A percentile compares a stretch with the other conserved stretches of the same genome.
Conservation (phyloP, 176 grass and related monocot species). For the Alloteropsis semialata region DNA sequence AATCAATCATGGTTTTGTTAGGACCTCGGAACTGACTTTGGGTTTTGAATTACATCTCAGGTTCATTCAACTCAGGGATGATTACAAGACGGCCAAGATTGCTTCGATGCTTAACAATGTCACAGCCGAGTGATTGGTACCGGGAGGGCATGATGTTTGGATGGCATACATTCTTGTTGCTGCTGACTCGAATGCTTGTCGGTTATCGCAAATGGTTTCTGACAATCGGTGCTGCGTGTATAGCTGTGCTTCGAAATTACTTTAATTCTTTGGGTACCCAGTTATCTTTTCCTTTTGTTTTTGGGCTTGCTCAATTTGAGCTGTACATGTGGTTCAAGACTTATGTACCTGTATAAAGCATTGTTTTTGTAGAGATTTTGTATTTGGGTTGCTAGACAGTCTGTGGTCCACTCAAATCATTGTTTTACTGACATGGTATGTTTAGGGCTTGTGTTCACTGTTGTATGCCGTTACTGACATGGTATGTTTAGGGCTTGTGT, state of each 20-base stretch:
- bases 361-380: not conserved
- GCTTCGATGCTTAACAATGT: constrained; percentile 84
- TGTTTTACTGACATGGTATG: too few species aligned
- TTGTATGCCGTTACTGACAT: too few species aligned
- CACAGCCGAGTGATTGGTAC: constrained; percentile 51
- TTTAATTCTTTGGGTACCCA: constrained; percentile 22
- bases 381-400: not conserved
- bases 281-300: not conserved
- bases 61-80: constrained; percentile 96
- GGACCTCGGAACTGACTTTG: not conserved
- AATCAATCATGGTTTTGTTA: not conserved
- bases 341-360: not conserved
- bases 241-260: constrained; percentile 28
- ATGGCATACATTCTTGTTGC: not conserved
- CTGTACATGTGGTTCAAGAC: constrained; percentile 20
- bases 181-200: not conserved
- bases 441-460: too few species aligned
- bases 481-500: too few species aligned
- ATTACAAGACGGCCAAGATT: constrained; percentile 94
- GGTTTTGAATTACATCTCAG: constrained; percentile 53
- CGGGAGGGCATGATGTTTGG: not conserved
- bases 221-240: constrained; percentile 16
- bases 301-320: not conserved
- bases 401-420: too few species aligned
- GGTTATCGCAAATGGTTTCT: constrained; percentile 14